Base-by-base conservation (phyloP, 345 rosid genomes). In the Diplotaxis tenuifolia region DNA sequence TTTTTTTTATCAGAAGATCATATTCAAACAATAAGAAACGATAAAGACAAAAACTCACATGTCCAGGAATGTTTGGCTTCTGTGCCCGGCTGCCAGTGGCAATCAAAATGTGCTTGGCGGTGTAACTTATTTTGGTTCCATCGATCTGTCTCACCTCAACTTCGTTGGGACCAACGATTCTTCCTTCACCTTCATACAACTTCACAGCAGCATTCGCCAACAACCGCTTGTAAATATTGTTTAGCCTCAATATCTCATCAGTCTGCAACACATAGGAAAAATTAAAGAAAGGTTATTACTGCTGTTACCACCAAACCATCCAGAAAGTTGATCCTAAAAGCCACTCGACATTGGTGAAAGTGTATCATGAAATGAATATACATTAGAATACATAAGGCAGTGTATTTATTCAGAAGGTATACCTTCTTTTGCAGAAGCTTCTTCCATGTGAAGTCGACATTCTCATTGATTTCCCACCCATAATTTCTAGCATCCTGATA, bases 11-110 rank as follows among this genome's bases (percentile, higher is more conserved):
- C 47, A 38, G 8, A 53, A 42, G 57, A 31, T 63, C 40, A 64
- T 20, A 64, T 9, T 22, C 54, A 65, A 42, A 20, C 55, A 40
- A 28, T 12, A 40, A 22, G 34, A 34, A 21, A 19, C 6, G 15
- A 64, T 28, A 28, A 54, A 29, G 49, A 55, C 15, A 47, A 19
- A 58, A 52, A 52, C 58, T 54, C 79, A 90, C 99, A 89, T 86
- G 81, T 50, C 98, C 99, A 78, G 96, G 96, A 81, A 96, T 96
- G 56, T 72, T 49, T 52, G 85, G 87, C 45, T 89, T 84, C 0
- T 90, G 96, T 61, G 99, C 99, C 76, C 95, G 85, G 77, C 92
- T 83, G 62, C 99, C 99, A 81, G 99, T 96, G 49, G 99, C 93
- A 73, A 96, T 96, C 82, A 96, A 76, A 79, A 96, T 92, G 84